Percentiles rank a stretch among this genome's conserved stretches.
Evolutionary conservation across 345 rosid species (phyloP).

Genomic region (Eutrema heterophyllum): DNA sequence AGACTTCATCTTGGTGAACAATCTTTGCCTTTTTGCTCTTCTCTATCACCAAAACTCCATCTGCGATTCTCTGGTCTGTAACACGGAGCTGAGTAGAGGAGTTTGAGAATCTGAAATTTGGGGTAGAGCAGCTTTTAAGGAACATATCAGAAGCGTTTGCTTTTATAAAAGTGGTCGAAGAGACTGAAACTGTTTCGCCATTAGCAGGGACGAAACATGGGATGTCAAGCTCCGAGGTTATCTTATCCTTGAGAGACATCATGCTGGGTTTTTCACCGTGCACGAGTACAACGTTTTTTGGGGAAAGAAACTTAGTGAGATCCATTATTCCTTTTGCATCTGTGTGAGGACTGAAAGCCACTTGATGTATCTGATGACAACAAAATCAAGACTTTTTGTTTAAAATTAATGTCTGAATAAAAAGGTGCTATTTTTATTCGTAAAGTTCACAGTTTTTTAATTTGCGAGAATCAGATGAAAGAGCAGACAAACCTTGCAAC

Average conservation of each 20-base stretch:
- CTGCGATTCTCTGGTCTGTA: conserved; percentile 54
- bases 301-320: conserved; percentile 79
- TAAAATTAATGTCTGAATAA: not conserved
- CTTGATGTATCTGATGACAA: conserved; percentile 67
- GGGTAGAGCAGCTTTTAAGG: conserved; percentile 52
- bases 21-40: conserved; percentile 54
- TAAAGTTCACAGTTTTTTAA: not conserved
- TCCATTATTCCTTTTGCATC: conserved; percentile 97
- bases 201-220: conserved; percentile 75
- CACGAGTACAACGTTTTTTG: conserved; percentile 73
- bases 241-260: conserved; percentile 64
- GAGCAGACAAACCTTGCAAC: conserved; percentile 66
- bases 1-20: conserved; percentile 74
- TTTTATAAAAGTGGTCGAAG: conserved; percentile 53
- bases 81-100: conserved; percentile 38
- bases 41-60: conserved; percentile 57
- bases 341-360: conserved; percentile 92
- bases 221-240: conserved; percentile 66
- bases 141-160: conserved; percentile 65
- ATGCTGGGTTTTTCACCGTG: conserved; percentile 95
- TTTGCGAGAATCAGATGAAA: conserved; percentile 7
- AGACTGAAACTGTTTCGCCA: conserved; percentile 56
- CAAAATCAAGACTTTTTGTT: not conserved
- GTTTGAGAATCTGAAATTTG: conserved; percentile 59
- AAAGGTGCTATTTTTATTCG: not conserved